A percentile compares a stretch with the other conserved stretches of the same genome.
phyloP scores from a whole-genome alignment of 768 basidiomycete species.

The Paxillus ammoniavirescens region DNA sequence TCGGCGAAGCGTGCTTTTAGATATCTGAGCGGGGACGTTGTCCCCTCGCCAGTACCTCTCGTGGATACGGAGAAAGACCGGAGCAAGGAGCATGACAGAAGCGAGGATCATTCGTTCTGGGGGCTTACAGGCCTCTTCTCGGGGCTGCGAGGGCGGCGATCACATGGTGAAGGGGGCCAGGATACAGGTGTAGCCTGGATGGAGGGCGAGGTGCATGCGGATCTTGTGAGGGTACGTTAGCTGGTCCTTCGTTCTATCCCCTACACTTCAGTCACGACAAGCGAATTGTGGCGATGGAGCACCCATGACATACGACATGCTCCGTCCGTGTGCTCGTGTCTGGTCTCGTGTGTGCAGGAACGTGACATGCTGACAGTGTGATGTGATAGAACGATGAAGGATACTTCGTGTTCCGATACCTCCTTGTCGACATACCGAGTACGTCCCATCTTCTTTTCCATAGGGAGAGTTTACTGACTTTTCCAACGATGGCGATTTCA shows the following conservation, averaged over 20 bases:
- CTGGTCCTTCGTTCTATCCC: constrained; percentile 1
- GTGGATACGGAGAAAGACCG: constrained; percentile 27
- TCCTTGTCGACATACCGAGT: constrained; percentile 81
- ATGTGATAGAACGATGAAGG: constrained; percentile 64
- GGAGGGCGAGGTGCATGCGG: constrained; percentile 81
- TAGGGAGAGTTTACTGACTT: not conserved
- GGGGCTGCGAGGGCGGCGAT: constrained; percentile 48
- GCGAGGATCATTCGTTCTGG: constrained; percentile 42
- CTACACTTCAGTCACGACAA: not conserved
- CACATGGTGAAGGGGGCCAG: constrained; percentile 27
- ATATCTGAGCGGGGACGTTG: constrained; percentile 67
- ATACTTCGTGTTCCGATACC: constrained; percentile 74
- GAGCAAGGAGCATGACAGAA: constrained; percentile 28
- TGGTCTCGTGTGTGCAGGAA: constrained; percentile 2
- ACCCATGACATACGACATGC: constrained; percentile 1
- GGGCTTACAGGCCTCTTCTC: constrained; percentile 68
- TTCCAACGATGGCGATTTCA: constrained; percentile 1
- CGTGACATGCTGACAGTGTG: constrained; percentile 9
- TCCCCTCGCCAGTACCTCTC: constrained; percentile 36
- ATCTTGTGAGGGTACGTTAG: constrained; percentile 64
- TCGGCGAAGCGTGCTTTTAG: constrained; percentile 58
- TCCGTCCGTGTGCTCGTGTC: constrained; percentile 3
- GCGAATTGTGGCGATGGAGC: not conserved
- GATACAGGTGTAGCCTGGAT: constrained; percentile 49
- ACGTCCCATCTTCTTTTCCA: constrained; percentile 33